phyloP scores from a whole-genome alignment of 805 yeast species.

The Zygosaccharomyces bailii region DNA sequence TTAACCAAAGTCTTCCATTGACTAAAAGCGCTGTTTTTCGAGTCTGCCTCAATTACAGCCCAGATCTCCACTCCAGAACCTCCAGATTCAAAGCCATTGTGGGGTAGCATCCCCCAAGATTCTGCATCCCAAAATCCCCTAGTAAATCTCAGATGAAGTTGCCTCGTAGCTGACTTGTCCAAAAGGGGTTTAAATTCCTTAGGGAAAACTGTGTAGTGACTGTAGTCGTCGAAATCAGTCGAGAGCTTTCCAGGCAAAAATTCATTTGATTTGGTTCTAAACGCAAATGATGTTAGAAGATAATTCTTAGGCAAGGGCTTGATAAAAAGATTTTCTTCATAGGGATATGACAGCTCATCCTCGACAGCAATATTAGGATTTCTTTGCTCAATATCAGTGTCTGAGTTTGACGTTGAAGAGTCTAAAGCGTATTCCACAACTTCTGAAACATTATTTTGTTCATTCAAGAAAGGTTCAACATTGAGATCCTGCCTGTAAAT shows the following conservation, averaged over 20 bases:
- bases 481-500: constrained; percentile 2
- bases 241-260: constrained; percentile 29
- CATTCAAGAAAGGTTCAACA: constrained; percentile 1
- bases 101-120: constrained; percentile 79
- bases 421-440: no score
- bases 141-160: constrained; percentile 79
- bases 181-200: constrained; percentile 75
- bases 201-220: constrained; percentile 72
- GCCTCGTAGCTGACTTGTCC: constrained; percentile 60
- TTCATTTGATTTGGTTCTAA: constrained; percentile 56
- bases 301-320: constrained; percentile 73
- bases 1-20: constrained; percentile 73
- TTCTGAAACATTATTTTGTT: not conserved
- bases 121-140: constrained; percentile 96
- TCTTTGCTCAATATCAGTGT: not conserved
- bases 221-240: constrained; percentile 24
- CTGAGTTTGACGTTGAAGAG: not conserved
- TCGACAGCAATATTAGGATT: not conserved
- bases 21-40: constrained; percentile 50
- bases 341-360: constrained; percentile 40
- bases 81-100: constrained; percentile 68
- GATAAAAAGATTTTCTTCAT: constrained; percentile 57
- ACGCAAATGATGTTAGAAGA: constrained; percentile 66
- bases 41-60: constrained; percentile 72
- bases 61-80: constrained; percentile 95